Conservation (phyloP, 1,284 basidiomycete species). For the Megacollybia platyphylla region DNA sequence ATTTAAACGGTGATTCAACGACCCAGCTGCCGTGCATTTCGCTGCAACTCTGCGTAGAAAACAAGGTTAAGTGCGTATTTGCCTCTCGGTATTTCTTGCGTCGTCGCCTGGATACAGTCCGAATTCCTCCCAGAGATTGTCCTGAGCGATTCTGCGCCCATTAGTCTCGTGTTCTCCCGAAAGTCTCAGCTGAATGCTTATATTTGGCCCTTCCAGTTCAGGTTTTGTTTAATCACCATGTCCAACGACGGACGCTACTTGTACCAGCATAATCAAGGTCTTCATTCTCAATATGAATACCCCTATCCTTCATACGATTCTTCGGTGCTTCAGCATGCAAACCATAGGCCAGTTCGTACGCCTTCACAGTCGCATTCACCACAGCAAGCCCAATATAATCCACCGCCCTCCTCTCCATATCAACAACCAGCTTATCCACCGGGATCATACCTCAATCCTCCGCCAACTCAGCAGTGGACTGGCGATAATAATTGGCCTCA, state of each 20-base stretch:
- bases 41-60: no score
- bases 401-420: conserved; percentile 14
- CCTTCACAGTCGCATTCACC: background rate
- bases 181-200: no score
- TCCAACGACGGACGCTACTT: conserved; percentile 45
- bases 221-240: conserved; percentile 17
- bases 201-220: background rate
- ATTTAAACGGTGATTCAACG: no score
- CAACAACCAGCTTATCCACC: conserved; percentile 4
- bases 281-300: conserved; percentile 35
- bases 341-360: background rate
- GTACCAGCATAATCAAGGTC: conserved; percentile 29
- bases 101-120: no score
- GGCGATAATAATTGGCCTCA: conserved; percentile 17
- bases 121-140: no score
- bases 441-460: conserved; percentile 12
- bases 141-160: no score
- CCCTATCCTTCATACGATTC: conserved; percentile 14
- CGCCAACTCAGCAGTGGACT: conserved; percentile 15
- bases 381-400: conserved; percentile 7
- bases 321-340: background rate
- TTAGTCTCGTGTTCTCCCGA: no score
- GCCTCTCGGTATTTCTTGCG: no score
- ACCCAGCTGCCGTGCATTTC: no score
- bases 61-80: no score